Evolutionary conservation across 2,329 filamentous ascomycete species (phyloP).

Genomic region (Aspergillus sp.): DNA sequence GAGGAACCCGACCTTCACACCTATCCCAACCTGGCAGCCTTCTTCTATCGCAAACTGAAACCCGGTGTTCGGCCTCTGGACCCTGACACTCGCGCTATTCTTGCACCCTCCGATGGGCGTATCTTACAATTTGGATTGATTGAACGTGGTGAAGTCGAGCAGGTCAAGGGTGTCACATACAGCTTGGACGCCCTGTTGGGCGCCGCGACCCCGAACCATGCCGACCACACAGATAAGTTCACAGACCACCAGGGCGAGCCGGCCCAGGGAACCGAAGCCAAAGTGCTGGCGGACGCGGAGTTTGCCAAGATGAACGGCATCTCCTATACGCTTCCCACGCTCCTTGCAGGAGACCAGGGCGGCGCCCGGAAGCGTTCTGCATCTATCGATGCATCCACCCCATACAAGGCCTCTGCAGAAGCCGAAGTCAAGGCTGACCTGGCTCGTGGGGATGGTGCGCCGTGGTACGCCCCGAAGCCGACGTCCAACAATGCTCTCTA

Average conservation of each 20-base stretch:
- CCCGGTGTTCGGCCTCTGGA: constrained; percentile 84
- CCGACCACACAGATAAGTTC: constrained; percentile 42
- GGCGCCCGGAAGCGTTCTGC: constrained; percentile 51
- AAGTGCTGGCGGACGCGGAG: constrained; percentile 80
- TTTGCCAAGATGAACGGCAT: constrained; percentile 95
- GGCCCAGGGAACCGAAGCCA: constrained; percentile 55
- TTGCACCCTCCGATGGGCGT: constrained; percentile 88
- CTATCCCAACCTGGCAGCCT: constrained; percentile 90
- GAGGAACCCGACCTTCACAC: constrained; percentile 82
- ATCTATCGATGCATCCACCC: constrained; percentile 72
- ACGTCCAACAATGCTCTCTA: constrained; percentile 71
- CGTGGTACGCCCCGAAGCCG: constrained; percentile 71
- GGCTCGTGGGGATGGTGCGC: constrained; percentile 63
- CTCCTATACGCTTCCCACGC: constrained; percentile 84
- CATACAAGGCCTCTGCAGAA: constrained; percentile 69
- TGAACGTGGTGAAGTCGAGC: constrained; percentile 90
- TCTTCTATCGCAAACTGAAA: constrained; percentile 95
- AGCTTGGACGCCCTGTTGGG: constrained; percentile 90
- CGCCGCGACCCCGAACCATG: constrained; percentile 51
- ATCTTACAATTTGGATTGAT: constrained; percentile 92
- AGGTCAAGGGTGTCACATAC: constrained; percentile 99
- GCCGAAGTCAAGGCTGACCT: constrained; percentile 83
- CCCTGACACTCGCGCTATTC: constrained; percentile 72
- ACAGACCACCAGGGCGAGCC: constrained; percentile 36
- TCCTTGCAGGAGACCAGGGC: constrained; percentile 69